Base-by-base conservation (phyloP, 176 grass and related monocot species). In the Phyllostachys edulis region DNA sequence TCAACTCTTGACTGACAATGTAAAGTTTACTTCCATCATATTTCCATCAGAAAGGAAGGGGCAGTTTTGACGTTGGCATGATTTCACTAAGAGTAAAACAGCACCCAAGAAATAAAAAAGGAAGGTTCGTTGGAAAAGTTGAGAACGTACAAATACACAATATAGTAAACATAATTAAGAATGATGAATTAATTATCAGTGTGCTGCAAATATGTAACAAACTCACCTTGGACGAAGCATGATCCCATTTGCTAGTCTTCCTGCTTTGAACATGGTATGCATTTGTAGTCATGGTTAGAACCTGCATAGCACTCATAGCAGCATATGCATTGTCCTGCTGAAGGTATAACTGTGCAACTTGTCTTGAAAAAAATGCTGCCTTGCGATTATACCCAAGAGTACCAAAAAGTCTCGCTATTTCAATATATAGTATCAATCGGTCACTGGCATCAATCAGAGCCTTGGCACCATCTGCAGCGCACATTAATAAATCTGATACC, bases 221-320 rank as follows among this genome's bases (percentile, higher is more conserved):
- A 80, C 74, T 83, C 60, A 90, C 89, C 85, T 87, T 90, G 41
- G 1, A 63, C 2, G 44, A 79, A 80, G 77, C 71, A 75, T 80
- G 69, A 44, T 74, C 71, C 24, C 61, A 85, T 64, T 80, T 88
- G 67, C 52, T 78, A 60, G 87, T 91, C 86, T 90, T 96, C 69
- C 91, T 89, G 83, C 93, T 99, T 90, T 99, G 96, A 42, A 94
- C 96, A 90, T 91, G 96, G 47, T 96, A 99, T 80, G 93, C 96
- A 85, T 80, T 87, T 57, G 96, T 94, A 26, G 93, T 96, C 88
- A 94, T 85, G 38, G 91, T 92, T 82, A 99, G 81, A 79, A 99
- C 96, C 84, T 99, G 96, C 93, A 96, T 94, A 77, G 96, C 93
- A 85, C 96, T 99, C 75, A 96, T 92, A 78, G 96, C 96, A 78